phyloP scores from a whole-genome alignment of 108 stramenopile genomes.

The Mediolabrus comicus region DNA sequence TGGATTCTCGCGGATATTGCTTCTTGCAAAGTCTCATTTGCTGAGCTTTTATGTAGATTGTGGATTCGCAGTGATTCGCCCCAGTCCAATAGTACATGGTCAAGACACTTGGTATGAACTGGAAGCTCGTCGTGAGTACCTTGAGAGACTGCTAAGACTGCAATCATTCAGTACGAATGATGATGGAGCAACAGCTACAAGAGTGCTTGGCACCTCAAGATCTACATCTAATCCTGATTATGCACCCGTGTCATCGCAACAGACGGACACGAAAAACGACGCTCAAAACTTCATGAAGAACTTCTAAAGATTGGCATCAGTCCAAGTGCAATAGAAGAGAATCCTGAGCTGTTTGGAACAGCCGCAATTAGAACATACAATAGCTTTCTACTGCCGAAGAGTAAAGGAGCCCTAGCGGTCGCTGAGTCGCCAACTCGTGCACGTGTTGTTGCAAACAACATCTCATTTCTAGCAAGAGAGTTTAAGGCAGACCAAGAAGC shows the following conservation, averaged over 20 bases:
- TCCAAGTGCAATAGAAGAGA: slow-evolving; percentile 29
- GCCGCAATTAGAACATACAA: slow-evolving; percentile 53
- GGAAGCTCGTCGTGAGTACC: slow-evolving; percentile 15
- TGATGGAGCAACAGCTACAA: not conserved
- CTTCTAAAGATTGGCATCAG: slow-evolving; percentile 42
- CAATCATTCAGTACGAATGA: not conserved
- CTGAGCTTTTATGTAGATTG: slow-evolving; percentile 72
- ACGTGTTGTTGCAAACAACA: slow-evolving; percentile 52
- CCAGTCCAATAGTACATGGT: slow-evolving; percentile 75
- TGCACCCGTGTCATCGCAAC: slow-evolving; percentile 25
- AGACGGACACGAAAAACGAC: slow-evolving; percentile 36
- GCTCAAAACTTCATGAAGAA: slow-evolving; percentile 35
- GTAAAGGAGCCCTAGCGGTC: slow-evolving; percentile 53
- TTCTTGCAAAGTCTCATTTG: slow-evolving; percentile 69
- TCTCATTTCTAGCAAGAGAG: slow-evolving; percentile 53
- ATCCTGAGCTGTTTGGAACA: slow-evolving; percentile 46
- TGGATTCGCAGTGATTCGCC: slow-evolving; percentile 67
- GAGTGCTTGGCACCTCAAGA: slow-evolving; percentile 5
- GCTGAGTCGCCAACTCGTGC: slow-evolving; percentile 55
- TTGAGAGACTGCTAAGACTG: slow-evolving; percentile 6
- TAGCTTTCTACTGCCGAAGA: slow-evolving; percentile 52
- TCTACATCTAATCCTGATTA: slow-evolving; percentile 42
- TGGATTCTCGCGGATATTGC: slow-evolving; percentile 12
- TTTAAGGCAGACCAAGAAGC: slow-evolving; percentile 47
- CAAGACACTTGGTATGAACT: slow-evolving; percentile 83